Evolutionary conservation across 176 grass and related monocot genomes (phyloP).

Genomic region (Poa annua): DNA sequence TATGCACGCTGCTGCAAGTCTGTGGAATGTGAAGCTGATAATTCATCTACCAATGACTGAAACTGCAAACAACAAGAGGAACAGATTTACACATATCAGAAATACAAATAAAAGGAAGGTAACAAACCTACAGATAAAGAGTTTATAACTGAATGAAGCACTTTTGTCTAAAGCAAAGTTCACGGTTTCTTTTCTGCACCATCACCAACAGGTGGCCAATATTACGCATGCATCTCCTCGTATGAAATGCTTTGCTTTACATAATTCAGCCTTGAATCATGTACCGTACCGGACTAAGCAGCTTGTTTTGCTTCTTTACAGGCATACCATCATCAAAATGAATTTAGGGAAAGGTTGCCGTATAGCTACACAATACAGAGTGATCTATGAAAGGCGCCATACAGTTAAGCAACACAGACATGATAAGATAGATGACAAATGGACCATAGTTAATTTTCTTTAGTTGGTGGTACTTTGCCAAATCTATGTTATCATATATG

Average conservation of each 20-base stretch:
- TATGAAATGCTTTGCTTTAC: background rate
- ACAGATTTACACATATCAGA: conserved; percentile 27
- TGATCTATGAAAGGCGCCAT: background rate
- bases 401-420: conserved; percentile 20
- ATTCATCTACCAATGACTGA: conserved; percentile 88
- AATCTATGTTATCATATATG: background rate
- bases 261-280: background rate
- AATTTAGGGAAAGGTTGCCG: background rate
- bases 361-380: background rate
- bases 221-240: conserved; percentile 13
- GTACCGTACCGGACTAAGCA: background rate
- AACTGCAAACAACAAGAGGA: conserved; percentile 55
- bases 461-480: background rate
- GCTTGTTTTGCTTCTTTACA: conserved; percentile 4
- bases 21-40: conserved; percentile 95
- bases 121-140: conserved; percentile 13
- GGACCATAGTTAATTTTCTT: conserved; percentile 12
- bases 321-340: conserved; percentile 17
- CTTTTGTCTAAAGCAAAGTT: conserved; percentile 1
- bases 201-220: background rate
- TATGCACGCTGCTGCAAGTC: conserved; percentile 97
- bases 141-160: background rate
- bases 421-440: conserved; percentile 7
- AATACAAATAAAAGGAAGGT: conserved; percentile 24
- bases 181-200: background rate